Evolutionary conservation across 768 basidiomycete genomes (phyloP), one percentile per base, ranked within the genome.

Genomic region (Leccinellum luteum): DNA sequence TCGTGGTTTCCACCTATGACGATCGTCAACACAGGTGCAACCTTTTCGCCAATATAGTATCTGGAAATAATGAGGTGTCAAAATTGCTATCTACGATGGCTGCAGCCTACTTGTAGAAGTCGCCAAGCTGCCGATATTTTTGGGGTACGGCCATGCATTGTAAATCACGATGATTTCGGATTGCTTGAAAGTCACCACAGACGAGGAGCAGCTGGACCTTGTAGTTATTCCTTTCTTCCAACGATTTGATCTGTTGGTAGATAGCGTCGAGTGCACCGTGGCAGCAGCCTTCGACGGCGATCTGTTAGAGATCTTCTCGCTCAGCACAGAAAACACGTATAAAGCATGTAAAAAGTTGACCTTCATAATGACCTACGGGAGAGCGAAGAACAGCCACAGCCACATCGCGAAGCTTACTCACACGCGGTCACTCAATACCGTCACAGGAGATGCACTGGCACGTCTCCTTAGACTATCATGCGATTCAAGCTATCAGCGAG

Each of bases 1-100:
- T 98, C 97, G 70, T 98, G 97, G 69, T 98, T 98, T 9, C 97
- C 97, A 15, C 97, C 97, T 66, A 98, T 97, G 50, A 98, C 85
- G 13, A 99, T 78, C 0, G 97, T 99, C 69, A 96, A 73, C 4
- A 96, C 72, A 0, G 95, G 94, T 2, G 96, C 94, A n/a, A 63
- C 74, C 66, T 79, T 86, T 67, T 89, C 79, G 1, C 93, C 92
- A 1, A 85, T 86, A 67, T 99, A 98, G 72, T 98, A 99, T 66
- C 90, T 92, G 48, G 47, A 56, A 34, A 54, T 56, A 25, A 51
- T 49, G 32, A 57, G 28, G 21, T 2, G 44, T 64, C 21, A 53
- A 23, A 45, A 25, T 21, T 56, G 48, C 23, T 10, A 55, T 45
- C 28, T 35, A 17, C 38, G 27, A 23, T n/a, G n/a, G n/a, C n/a